Evolutionary conservation across 2,329 filamentous ascomycete genomes (phyloP).

Genomic region (Aspergillus novoparasiticus): DNA sequence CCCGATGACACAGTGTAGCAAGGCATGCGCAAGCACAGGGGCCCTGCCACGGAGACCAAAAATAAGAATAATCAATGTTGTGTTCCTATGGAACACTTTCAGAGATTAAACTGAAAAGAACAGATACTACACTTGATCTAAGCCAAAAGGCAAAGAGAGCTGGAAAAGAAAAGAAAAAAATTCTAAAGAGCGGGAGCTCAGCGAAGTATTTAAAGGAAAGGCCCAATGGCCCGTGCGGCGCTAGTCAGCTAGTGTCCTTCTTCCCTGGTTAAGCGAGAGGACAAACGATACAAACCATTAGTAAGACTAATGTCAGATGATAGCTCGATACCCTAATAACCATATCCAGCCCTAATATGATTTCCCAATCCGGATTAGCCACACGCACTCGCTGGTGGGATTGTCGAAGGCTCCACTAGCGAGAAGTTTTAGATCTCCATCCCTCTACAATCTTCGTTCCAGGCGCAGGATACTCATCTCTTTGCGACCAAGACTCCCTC

Average conservation of each 20-base stretch:
- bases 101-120: slow-evolving; percentile 98
- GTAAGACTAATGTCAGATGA: slow-evolving; percentile 12
- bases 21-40: slow-evolving; percentile 74
- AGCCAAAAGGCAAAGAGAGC: slow-evolving; percentile 63
- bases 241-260: slow-evolving; percentile 23
- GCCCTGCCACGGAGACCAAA: slow-evolving; percentile 59
- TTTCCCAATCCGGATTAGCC: slow-evolving; percentile 27
- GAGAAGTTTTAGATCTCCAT: slow-evolving; percentile 25
- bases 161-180: slow-evolving; percentile 50
- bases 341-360: slow-evolving; percentile 15
- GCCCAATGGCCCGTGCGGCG: slow-evolving; percentile 20
- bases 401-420: slow-evolving; percentile 31
- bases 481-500: slow-evolving; percentile 65
- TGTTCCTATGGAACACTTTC: slow-evolving; percentile 73
- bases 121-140: slow-evolving; percentile 96
- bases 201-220: slow-evolving; percentile 34
- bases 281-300: not conserved
- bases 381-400: slow-evolving; percentile 26
- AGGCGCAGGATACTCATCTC: slow-evolving; percentile 88
- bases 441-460: slow-evolving; percentile 32
- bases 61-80: slow-evolving; percentile 83
- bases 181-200: slow-evolving; percentile 28
- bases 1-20: slow-evolving; percentile 71
- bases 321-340: slow-evolving; percentile 22
- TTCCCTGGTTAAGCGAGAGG: slow-evolving; percentile 14